Conservation (phyloP, 257 asterid species). For the Ophiorrhiza pumila region DNA sequence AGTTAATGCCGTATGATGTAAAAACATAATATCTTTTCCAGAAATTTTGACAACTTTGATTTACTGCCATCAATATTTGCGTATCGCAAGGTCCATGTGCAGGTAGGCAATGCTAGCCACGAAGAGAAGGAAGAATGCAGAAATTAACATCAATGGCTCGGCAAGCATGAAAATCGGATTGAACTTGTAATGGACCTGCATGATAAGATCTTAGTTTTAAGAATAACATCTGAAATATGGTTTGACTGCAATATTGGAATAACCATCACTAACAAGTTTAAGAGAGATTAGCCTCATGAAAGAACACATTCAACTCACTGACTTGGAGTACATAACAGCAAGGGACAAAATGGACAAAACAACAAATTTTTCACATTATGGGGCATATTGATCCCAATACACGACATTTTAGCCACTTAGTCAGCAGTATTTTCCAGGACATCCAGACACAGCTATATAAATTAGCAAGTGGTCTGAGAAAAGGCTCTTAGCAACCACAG, state of each 20-base stretch:
- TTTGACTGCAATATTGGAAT: neutral
- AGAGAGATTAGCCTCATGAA: neutral
- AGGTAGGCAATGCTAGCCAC: conserved; percentile 67
- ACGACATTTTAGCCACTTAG: neutral
- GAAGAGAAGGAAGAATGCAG: conserved; percentile 77
- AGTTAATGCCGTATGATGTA: neutral
- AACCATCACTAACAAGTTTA: neutral
- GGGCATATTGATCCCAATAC: too few relatives aligned
- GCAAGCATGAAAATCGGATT: conserved; percentile 87
- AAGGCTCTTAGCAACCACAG: neutral
- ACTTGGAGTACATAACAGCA: neutral
- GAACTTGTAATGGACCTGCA: conserved; percentile 95
- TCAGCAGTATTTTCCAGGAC: neutral
- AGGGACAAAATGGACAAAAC: neutral
- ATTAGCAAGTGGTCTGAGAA: neutral
- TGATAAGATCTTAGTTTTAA: conserved; percentile 1
- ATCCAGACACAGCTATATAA: neutral
- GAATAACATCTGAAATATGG: neutral
- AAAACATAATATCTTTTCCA: too few relatives aligned
- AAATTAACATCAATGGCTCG: conserved; percentile 83
- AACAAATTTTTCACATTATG: neutral
- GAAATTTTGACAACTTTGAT: neutral
- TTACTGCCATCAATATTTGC: conserved; percentile 36
- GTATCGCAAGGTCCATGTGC: conserved; percentile 71
- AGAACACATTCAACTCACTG: neutral